Conservation (phyloP, 2,329 filamentous ascomycete species). For the Cercospora berteroae region DNA sequence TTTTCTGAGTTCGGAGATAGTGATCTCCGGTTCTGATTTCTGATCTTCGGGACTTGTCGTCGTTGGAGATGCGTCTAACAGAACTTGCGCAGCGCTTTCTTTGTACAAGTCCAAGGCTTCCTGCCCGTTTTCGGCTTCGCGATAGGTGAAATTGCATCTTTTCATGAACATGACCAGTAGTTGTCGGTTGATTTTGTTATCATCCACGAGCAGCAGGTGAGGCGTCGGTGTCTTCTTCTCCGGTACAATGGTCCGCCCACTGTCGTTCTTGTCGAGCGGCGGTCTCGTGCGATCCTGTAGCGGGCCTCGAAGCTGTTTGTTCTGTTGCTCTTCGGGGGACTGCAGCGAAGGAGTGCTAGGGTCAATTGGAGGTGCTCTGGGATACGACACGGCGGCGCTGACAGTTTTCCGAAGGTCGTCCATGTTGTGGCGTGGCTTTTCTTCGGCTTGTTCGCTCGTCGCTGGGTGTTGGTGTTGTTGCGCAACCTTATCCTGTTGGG, state of each 20-base stretch:
- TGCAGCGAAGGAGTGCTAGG: slow-evolving; percentile 22
- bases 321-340: slow-evolving; percentile 6
- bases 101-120: slow-evolving; percentile 43
- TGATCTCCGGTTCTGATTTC: not conserved
- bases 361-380: slow-evolving; percentile 13
- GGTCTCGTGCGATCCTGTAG: not conserved
- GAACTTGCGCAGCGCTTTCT: not conserved
- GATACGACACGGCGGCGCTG: slow-evolving; percentile 15
- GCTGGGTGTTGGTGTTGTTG: not conserved
- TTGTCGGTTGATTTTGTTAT: slow-evolving; percentile 38
- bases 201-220: slow-evolving; percentile 35
- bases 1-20: not conserved
- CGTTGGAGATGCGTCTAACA: not conserved
- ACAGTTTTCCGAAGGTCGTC: slow-evolving; percentile 12
- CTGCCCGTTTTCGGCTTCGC: slow-evolving; percentile 48
- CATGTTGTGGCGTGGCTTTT: not conserved
- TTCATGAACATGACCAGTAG: slow-evolving; percentile 30
- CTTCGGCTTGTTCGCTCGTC: not conserved
- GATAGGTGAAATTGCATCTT: slow-evolving; percentile 39
- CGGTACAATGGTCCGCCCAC: slow-evolving; percentile 2
- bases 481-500: not conserved
- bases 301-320: slow-evolving; percentile 2
- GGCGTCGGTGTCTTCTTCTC: slow-evolving; percentile 12
- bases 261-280: not conserved
- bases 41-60: not conserved